Percentiles rank a stretch among this genome's conserved stretches.
Conservation (phyloP, 1,139 yeast genomes). For the Lodderomyces oxycetoniae region DNA sequence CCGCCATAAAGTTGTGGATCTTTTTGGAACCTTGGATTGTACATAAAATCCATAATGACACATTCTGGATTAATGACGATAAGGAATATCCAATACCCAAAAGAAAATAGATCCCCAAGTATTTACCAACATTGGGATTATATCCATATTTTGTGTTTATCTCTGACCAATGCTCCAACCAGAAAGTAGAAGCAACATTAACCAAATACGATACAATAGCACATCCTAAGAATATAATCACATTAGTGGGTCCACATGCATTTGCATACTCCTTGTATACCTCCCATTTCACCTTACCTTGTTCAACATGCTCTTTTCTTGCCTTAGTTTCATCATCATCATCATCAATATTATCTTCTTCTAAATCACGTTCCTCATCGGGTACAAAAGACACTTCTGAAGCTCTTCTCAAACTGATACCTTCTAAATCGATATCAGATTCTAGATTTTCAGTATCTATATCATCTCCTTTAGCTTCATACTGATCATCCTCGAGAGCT, state of each 20-base stretch:
- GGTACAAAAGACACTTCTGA: conserved; percentile 53
- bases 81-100: conserved; percentile 66
- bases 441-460: conserved; percentile 23
- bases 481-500: conserved; percentile 7
- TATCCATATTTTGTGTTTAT: conserved; percentile 63
- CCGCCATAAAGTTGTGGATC: conserved; percentile 77
- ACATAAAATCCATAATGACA: conserved; percentile 77
- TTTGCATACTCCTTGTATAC: conserved; percentile 79
- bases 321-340: conserved; percentile 41
- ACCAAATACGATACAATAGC: conserved; percentile 55
- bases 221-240: conserved; percentile 48
- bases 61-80: conserved; percentile 60
- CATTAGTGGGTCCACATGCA: conserved; percentile 80
- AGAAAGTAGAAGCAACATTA: conserved; percentile 57
- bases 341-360: conserved; percentile 34
- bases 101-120: conserved; percentile 70
- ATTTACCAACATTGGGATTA: conserved; percentile 66
- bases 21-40: conserved; percentile 77
- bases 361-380: conserved; percentile 19
- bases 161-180: conserved; percentile 98
- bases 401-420: conserved; percentile 62
- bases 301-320: conserved; percentile 76
- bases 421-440: conserved; percentile 32
- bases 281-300: conserved; percentile 90
- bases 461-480: conserved; percentile 10